Evolutionary conservation across 768 basidiomycete species (phyloP).

Genomic region (Trametes maxima): DNA sequence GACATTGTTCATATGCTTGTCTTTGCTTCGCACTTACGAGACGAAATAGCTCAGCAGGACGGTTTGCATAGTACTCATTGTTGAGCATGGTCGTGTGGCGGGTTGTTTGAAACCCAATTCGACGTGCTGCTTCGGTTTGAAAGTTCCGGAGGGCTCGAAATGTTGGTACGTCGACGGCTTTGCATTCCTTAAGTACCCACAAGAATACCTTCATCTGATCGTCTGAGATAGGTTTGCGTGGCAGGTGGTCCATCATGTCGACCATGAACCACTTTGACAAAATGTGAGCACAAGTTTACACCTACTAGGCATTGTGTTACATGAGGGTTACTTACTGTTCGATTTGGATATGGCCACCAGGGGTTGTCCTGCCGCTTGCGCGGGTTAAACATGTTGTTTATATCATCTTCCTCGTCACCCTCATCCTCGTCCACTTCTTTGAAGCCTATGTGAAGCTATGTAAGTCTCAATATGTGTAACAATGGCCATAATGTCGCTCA

Average conservation of each 20-base stretch:
- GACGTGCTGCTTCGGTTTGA: too few relatives aligned
- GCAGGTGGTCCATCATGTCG: neutral
- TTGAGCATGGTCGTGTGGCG: too few relatives aligned
- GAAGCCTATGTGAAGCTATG: too few relatives aligned
- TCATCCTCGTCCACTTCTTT: too few relatives aligned
- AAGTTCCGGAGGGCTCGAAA: too few relatives aligned
- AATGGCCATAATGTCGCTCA: too few relatives aligned
- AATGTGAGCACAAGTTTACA: neutral
- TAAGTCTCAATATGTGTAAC: too few relatives aligned
- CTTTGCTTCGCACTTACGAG: neutral
- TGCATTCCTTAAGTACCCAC: too few relatives aligned
- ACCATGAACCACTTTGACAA: constrained; percentile 6
- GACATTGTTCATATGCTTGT: neutral
- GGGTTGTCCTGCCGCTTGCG: neutral
- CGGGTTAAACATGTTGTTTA: neutral
- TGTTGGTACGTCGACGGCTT: too few relatives aligned
- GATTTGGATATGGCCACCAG: constrained; percentile 3
- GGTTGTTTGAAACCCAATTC: too few relatives aligned
- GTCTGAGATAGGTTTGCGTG: constrained; percentile 1
- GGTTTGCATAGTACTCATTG: neutral
- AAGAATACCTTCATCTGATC: constrained; percentile 8
- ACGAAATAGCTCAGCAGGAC: neutral
- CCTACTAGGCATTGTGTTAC: neutral
- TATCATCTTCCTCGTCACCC: too few relatives aligned
- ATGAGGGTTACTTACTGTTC: neutral